Base-by-base conservation (phyloP, 345 rosid species). In the Eucalyptus curtisii region DNA sequence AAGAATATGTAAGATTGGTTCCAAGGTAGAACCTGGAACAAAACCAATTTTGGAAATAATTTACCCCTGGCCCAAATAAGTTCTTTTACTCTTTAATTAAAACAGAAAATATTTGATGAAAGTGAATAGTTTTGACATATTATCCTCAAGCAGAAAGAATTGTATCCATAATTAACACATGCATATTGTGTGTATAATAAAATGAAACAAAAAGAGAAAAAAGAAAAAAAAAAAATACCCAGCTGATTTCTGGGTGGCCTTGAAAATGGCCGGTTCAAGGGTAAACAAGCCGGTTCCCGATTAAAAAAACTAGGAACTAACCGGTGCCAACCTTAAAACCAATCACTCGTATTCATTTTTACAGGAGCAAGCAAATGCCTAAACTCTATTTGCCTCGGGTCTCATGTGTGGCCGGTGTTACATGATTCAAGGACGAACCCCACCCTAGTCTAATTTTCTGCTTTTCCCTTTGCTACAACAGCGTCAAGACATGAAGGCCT, bases 1-100 rank as follows among this genome's bases (percentile, higher is more conserved):
- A 11, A 40, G 1, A 40, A 40, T 13, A 7, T 20, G 3, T 40
- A 37, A 20, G 5, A 13, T 13, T 0, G 8, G 27, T 76, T 37
- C 9, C 13, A 76, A 11, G 47, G 1, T 40, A 37, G 82, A 71
- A 76, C 5, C 3, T 10, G 1, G 45, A 71, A 10, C 45, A 19
- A 71, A 37, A 76, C 2, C 3, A 7, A 7, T 40, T 17, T 17
- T 68, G 80, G 37, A 68, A 33, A 7, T 0, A 1, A 68, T 68
- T 71, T 10, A 19, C 13, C 3, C 14, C 5, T 1, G 1, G 12
- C 5, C 4, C 8, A 37, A 20, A 6, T 40, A 40, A 76, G 47
- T 40, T 76, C 1, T 19, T 11, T 37, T 5, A 10, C 47, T 20
- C 82, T 20, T 76, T 76, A 19, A 52, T 20, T 10, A 10, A 76